A percentile compares a stretch with the other conserved stretches of the same genome.
phyloP scores from a whole-genome alignment of 768 basidiomycete species.

The Kwoniella sp. region DNA sequence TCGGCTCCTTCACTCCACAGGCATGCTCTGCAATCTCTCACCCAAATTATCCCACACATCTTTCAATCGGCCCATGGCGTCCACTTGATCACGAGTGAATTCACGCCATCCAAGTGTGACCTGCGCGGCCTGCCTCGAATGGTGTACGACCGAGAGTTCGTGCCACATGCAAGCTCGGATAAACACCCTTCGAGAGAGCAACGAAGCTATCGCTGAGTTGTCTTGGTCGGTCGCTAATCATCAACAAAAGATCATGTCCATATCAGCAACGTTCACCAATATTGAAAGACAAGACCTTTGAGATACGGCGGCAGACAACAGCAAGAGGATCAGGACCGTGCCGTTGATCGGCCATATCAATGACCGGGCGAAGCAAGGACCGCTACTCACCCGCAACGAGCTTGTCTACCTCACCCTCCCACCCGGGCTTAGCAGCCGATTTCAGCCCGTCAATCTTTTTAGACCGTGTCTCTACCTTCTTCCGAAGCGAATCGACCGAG shows the following conservation, averaged over 20 bases:
- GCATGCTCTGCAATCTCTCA: slow-evolving; percentile 77
- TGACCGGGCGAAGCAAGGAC: too few relatives aligned
- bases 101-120: slow-evolving; percentile 71
- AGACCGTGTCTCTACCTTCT: slow-evolving; percentile 75
- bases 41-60: slow-evolving; percentile 74
- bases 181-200: slow-evolving; percentile 78
- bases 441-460: slow-evolving; percentile 76
- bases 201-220: slow-evolving; percentile 73
- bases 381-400: slow-evolving; percentile 59
- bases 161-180: slow-evolving; percentile 93
- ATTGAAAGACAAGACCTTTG: too few relatives aligned
- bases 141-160: slow-evolving; percentile 86
- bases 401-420: slow-evolving; percentile 83
- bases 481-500: slow-evolving; percentile 82
- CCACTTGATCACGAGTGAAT: slow-evolving; percentile 74
- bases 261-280: slow-evolving; percentile 3
- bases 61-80: slow-evolving; percentile 66
- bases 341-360: too few relatives aligned
- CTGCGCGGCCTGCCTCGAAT: slow-evolving; percentile 84
- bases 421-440: slow-evolving; percentile 72
- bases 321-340: too few relatives aligned
- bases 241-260: not conserved
- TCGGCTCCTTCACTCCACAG: slow-evolving; percentile 75
- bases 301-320: too few relatives aligned
- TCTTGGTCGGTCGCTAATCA: slow-evolving; percentile 74